phyloP scores from a whole-genome alignment of 768 basidiomycete genomes.

The Naganishia onofrii region DNA sequence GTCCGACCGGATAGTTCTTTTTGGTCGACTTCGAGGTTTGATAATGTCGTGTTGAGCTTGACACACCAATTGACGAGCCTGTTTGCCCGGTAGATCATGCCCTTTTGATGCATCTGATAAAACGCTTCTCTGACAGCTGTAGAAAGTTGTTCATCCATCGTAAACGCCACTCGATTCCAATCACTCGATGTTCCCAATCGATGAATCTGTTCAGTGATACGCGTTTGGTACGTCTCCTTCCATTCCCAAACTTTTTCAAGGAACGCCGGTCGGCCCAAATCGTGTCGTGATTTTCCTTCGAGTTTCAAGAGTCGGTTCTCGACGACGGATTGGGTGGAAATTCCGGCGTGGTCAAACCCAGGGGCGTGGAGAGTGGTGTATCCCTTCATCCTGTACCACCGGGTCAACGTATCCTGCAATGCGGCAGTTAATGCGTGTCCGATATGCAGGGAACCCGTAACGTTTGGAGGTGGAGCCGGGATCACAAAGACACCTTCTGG shows the following conservation, averaged over 20 bases:
- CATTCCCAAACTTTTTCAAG: conserved; percentile 87
- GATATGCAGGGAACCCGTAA: conserved; percentile 91
- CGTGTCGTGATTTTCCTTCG: conserved; percentile 78
- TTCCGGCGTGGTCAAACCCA: conserved; percentile 97
- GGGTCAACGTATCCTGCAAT: conserved; percentile 81
- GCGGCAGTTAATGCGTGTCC: conserved; percentile 90
- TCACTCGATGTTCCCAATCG: conserved; percentile 90
- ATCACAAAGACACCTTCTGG: conserved; percentile 75
- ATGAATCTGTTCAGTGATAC: conserved; percentile 83
- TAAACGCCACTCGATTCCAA: conserved; percentile 92
- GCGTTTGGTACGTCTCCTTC: conserved; percentile 95
- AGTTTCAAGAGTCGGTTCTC: conserved; percentile 86
- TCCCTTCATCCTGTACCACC: conserved; percentile 97
- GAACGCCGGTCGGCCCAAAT: conserved; percentile 88
- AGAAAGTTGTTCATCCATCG: conserved; percentile 80
- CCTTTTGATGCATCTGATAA: conserved; percentile 84
- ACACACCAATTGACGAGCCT: conserved; percentile 98
- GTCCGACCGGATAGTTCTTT: conserved; percentile 82
- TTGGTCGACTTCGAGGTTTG: conserved; percentile 96
- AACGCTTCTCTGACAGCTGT: conserved; percentile 90
- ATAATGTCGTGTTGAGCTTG: conserved; percentile 87
- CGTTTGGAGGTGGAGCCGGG: conserved; percentile 89
- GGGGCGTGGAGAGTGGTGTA: conserved; percentile 85
- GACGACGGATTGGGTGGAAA: conserved; percentile 95
- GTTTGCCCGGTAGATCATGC: conserved; percentile 89